Evolutionary conservation across 306 rosid genomes (phyloP), one percentile per base, ranked within the genome.

Genomic region (Rosa persica): DNA sequence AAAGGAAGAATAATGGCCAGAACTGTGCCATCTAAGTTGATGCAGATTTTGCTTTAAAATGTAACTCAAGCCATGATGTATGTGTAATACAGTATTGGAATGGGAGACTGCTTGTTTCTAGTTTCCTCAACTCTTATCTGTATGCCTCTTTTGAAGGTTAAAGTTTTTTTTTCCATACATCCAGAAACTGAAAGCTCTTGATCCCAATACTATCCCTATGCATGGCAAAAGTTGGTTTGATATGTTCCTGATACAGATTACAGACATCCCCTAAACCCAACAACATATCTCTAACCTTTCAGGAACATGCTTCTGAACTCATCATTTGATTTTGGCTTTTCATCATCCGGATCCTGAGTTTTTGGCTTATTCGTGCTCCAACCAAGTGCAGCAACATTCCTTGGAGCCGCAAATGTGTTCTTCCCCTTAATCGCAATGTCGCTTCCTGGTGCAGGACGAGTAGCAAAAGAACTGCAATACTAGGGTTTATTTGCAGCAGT

Each of bases 221-320:
- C 76, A 52, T 11, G 46, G 65, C 65, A 16, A 22, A 39, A 12
- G 39, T 55, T 40, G 77, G 77, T 36, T 39, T 20, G 13, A 67
- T 67, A 67, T 1, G 69, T 39, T 39, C 70, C 70, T 67, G 52
- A 40, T 57, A 48, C 23, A 22, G 52, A 40, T 40, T 19, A 42
- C 54, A 9, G 22, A 51, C 9, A 10, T 42, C 43, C 16, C 43
- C 46, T 55, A 49, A 39, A 74, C 77, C 52, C 70, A 25, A 42
- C 36, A 58, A 17, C 43, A 61, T 58, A 20, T 43, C 80, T 73
- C 23, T 78, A 89, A 79, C 85, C 84, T 79, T 81, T 73, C 22
- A 86, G 66, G 70, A 91, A 87, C 92, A 95, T 89, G 47, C 86
- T 91, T 79, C 98, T 88, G 89, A 92, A 95, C 86, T 95, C 99